These are phyloP conservation scores for Candida saitoana DNA, from an alignment of 805 yeast species.

Conservation along the genomic window DNA sequence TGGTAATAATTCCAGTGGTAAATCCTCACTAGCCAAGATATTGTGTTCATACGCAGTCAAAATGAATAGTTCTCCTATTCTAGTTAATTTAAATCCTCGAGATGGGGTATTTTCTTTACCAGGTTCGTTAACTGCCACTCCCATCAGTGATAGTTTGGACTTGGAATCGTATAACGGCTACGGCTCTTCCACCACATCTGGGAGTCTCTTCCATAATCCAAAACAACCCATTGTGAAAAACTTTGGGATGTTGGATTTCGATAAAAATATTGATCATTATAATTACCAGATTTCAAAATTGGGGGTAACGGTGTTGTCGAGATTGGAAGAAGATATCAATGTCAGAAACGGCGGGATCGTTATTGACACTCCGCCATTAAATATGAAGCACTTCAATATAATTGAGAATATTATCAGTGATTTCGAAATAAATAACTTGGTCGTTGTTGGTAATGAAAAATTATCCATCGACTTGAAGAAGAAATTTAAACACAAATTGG, in stretches of 20 bases:
- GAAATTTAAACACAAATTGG: conserved; percentile 37
- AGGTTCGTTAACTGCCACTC: conserved; percentile 80
- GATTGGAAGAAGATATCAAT: conserved; percentile 48
- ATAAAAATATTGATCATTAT: conserved; percentile 56
- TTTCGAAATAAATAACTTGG: conserved; percentile 56
- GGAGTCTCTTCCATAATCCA: conserved; percentile 73
- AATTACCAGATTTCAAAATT: conserved; percentile 46
- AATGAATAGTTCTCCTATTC: conserved; percentile 60
- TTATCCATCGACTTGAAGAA: conserved; percentile 59
- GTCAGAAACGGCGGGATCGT: conserved; percentile 53
- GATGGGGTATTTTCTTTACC: conserved; percentile 71
- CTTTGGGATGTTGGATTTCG: conserved; percentile 63
- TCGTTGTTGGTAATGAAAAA: conserved; percentile 76
- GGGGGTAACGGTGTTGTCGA: conserved; percentile 43
- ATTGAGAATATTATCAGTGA: conserved; percentile 56
- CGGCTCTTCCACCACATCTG: conserved; percentile 66
- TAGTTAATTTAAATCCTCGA: conserved; percentile 76
- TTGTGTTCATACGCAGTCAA: conserved; percentile 74
- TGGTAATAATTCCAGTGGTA: conserved; percentile 75
- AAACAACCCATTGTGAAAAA: conserved; percentile 84
- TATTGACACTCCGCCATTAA: conserved; percentile 70
- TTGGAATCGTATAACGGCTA: conserved; percentile 71
- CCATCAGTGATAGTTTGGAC: conserved; percentile 76
- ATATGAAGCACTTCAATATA: conserved; percentile 45
- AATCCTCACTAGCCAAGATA: conserved; percentile 67